Conservation (phyloP, 768 basidiomycete genomes). For the Podaxis sp. region DNA sequence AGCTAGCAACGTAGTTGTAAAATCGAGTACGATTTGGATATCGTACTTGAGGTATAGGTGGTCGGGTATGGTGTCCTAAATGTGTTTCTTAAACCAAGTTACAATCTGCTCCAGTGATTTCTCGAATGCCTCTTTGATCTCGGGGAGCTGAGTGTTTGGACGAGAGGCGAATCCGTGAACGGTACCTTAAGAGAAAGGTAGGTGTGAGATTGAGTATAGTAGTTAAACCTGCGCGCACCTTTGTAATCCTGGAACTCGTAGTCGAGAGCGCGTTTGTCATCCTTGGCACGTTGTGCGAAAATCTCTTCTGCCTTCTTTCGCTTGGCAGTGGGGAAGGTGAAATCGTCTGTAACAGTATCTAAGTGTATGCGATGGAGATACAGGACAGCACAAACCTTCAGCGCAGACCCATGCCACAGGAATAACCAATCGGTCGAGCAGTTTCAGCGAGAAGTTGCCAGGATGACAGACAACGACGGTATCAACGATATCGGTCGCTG, state of each 20-base stretch:
- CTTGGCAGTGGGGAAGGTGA: conserved; percentile 29
- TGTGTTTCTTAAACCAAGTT: conserved; percentile 43
- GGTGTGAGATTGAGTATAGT: background rate
- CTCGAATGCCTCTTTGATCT: conserved; percentile 42
- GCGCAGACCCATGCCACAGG: conserved; percentile 41
- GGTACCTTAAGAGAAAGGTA: conserved; percentile 31
- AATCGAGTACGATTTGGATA: background rate
- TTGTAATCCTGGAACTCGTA: conserved; percentile 47
- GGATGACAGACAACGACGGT: conserved; percentile 45
- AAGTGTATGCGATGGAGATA: background rate
- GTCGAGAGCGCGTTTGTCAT: conserved; percentile 35
- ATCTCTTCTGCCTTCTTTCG: conserved; percentile 36
- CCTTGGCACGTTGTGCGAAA: conserved; percentile 34
- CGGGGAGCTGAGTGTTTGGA: conserved; percentile 37
- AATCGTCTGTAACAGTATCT: conserved; percentile 32
- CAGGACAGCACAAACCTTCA: conserved; percentile 31
- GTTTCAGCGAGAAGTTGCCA: conserved; percentile 29
- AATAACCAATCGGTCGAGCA: conserved; percentile 37
- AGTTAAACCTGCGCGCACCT: conserved; percentile 27
- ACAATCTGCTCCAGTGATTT: conserved; percentile 41
- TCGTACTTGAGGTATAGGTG: background rate
- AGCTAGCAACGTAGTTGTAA: background rate
- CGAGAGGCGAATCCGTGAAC: conserved; percentile 47
- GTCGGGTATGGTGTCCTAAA: background rate
- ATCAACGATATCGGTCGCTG: conserved; percentile 33